Percentiles rank a stretch among this genome's conserved stretches.
Conservation (phyloP, 169 alveolate genomes). For the Cryptosporidium sp. region DNA sequence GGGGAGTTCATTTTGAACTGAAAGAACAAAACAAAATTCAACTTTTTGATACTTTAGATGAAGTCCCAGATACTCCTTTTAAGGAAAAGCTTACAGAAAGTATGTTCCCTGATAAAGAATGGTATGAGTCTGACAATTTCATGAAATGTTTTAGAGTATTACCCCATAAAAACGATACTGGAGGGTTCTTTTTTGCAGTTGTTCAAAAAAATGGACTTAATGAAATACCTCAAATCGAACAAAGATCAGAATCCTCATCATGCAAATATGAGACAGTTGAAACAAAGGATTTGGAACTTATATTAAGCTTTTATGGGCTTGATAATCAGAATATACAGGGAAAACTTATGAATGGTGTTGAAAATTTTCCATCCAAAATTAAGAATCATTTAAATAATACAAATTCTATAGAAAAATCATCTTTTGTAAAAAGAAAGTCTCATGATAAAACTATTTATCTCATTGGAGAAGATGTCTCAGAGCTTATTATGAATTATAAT, state of each 20-base stretch:
- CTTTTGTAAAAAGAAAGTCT: not conserved
- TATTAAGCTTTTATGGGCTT: slow-evolving; percentile 38
- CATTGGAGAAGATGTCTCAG: slow-evolving; percentile 5
- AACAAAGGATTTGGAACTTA: not conserved
- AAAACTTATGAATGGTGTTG: not conserved
- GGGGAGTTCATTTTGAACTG: slow-evolving; percentile 82
- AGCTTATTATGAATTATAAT: slow-evolving; percentile 1
- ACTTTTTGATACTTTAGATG: slow-evolving; percentile 78
- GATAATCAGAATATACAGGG: not conserved
- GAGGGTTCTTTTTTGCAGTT: slow-evolving; percentile 94
- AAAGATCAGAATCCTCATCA: not conserved
- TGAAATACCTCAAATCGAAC: not conserved
- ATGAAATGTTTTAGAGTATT: slow-evolving; percentile 90
- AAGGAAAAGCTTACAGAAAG: slow-evolving; percentile 77
- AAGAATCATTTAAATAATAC: not conserved
- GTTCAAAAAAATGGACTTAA: slow-evolving; percentile 75
- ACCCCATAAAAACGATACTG: slow-evolving; percentile 95
- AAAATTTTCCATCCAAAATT: slow-evolving; percentile 3
- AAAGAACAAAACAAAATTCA: slow-evolving; percentile 49
- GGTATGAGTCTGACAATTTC: slow-evolving; percentile 80
- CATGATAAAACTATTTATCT: slow-evolving; percentile 23
- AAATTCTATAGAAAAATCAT: not conserved
- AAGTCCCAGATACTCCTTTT: slow-evolving; percentile 80
- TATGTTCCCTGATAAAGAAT: slow-evolving; percentile 78
- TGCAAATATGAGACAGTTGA: slow-evolving; percentile 17